These are phyloP conservation scores for Dalbergia oliveri DNA, from an alignment of 306 rosid genomes.

Conservation along the genomic window DNA sequence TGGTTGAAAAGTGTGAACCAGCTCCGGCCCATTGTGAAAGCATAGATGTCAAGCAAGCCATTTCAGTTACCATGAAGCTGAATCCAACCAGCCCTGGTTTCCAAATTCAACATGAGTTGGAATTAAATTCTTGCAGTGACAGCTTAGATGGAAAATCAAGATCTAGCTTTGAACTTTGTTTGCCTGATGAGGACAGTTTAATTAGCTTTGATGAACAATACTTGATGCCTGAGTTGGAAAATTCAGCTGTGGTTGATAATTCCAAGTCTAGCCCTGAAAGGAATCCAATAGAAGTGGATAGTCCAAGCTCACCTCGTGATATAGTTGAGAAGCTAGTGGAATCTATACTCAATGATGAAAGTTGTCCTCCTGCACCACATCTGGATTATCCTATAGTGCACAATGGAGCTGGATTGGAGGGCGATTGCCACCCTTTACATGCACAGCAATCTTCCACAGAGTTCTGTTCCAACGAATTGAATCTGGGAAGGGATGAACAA, in stretches of 20 bases:
- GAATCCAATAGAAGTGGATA: constrained; percentile 37
- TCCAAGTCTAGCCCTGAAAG: constrained; percentile 44
- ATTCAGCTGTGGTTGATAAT: constrained; percentile 41
- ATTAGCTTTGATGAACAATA: constrained; percentile 56
- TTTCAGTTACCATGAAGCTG: constrained; percentile 34
- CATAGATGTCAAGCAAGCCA: constrained; percentile 23
- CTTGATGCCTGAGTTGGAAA: constrained; percentile 43
- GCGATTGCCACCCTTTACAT: constrained; percentile 25
- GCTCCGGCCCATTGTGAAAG: constrained; percentile 33
- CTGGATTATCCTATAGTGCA: constrained; percentile 30
- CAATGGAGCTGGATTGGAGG: constrained; percentile 33
- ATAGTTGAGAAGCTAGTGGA: constrained; percentile 52
- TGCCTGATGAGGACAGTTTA: constrained; percentile 75
- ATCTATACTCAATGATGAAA: constrained; percentile 49
- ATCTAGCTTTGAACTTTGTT: constrained; percentile 44
- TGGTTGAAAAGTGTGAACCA: constrained; percentile 32
- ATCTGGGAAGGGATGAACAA: constrained; percentile 41
- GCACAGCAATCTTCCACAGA: constrained; percentile 20
- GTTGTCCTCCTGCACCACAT: constrained; percentile 26
- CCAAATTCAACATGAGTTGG: constrained; percentile 41
- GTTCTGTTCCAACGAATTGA: constrained; percentile 40
- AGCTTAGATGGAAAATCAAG: constrained; percentile 41
- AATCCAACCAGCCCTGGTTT: constrained; percentile 26
- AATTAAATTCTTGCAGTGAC: constrained; percentile 36
- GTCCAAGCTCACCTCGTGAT: constrained; percentile 46